A percentile compares a stretch with the other conserved stretches of the same genome.
These are phyloP conservation scores for Krasilnikovozyma curviuscula DNA, from an alignment of 768 basidiomycete genomes.

Conservation along the genomic window DNA sequence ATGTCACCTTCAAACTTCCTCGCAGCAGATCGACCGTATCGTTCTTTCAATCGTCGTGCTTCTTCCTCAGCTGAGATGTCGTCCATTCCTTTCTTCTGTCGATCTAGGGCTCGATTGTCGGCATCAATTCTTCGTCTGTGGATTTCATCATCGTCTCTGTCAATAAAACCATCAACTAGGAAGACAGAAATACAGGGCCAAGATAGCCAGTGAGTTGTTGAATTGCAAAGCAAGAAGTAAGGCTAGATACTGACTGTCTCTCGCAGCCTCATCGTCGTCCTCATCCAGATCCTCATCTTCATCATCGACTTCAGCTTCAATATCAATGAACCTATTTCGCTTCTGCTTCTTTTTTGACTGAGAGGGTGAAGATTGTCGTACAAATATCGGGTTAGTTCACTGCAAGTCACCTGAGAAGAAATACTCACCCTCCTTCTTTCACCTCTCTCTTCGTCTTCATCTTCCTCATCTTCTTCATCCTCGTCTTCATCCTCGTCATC, in stretches of 20 bases:
- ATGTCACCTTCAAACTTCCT: conserved; percentile 73
- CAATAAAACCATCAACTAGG: conserved; percentile 28
- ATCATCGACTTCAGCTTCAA: conserved; percentile 88
- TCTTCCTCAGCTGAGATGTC: conserved; percentile 67
- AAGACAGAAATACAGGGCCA: neutral
- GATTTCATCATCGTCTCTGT: conserved; percentile 45
- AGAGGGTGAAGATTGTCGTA: neutral
- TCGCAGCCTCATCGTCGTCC: conserved; percentile 32
- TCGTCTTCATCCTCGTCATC: conserved; percentile 26
- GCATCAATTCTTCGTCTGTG: conserved; percentile 43
- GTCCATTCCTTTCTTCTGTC: conserved; percentile 34
- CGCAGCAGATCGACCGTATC: conserved; percentile 46
- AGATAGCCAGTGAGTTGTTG: neutral
- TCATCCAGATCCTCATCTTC: conserved; percentile 91
- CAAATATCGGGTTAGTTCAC: conserved; percentile 5
- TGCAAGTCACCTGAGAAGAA: neutral
- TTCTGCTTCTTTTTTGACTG: conserved; percentile 46
- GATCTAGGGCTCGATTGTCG: conserved; percentile 8
- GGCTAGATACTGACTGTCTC: conserved; percentile 20
- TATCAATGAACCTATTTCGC: conserved; percentile 70
- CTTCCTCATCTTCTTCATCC: conserved; percentile 24
- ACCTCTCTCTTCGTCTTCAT: conserved; percentile 14
- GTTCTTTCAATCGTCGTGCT: conserved; percentile 57
- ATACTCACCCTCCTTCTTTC: neutral
- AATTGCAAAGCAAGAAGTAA: neutral